Evolutionary conservation across 768 basidiomycete species (phyloP).

Genomic region (Pisolithus orientalis): DNA sequence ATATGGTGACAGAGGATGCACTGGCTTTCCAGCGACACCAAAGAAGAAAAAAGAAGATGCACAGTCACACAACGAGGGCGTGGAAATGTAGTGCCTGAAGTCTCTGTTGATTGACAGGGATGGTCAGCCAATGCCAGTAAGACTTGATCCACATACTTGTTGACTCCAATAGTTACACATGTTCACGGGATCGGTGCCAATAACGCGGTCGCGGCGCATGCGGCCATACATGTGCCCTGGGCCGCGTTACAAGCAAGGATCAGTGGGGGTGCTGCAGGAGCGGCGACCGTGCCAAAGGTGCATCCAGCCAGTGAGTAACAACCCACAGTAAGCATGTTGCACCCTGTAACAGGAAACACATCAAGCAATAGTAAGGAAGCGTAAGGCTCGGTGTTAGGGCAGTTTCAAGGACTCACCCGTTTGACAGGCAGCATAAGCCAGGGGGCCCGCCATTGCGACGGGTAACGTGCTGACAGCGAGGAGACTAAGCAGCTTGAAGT

Average conservation of each 20-base stretch:
- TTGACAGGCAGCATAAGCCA: constrained; percentile 19
- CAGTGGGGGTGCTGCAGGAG: constrained; percentile 14
- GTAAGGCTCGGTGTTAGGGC: no score
- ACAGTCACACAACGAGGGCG: no score
- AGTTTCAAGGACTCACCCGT: constrained; percentile 10
- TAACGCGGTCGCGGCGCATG: constrained; percentile 16
- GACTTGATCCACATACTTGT: no score
- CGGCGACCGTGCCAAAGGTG: constrained; percentile 14
- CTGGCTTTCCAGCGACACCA: not conserved
- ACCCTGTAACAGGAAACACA: constrained; percentile 8
- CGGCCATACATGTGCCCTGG: constrained; percentile 19
- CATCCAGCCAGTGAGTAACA: constrained; percentile 22
- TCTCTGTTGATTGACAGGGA: no score
- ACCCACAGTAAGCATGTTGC: constrained; percentile 14
- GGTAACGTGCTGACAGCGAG: constrained; percentile 15
- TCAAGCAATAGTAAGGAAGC: not conserved
- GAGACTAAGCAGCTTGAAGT: constrained; percentile 14
- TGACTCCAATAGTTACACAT: not conserved
- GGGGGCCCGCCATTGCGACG: constrained; percentile 8
- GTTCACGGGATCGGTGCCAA: constrained; percentile 20
- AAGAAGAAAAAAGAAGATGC: no score
- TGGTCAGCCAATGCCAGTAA: no score
- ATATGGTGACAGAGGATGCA: not conserved
- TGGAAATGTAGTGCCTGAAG: no score
- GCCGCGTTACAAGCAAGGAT: constrained; percentile 17